Evolutionary conservation across 2,329 filamentous ascomycete genomes (phyloP).

Genomic region (Claviceps sp.): DNA sequence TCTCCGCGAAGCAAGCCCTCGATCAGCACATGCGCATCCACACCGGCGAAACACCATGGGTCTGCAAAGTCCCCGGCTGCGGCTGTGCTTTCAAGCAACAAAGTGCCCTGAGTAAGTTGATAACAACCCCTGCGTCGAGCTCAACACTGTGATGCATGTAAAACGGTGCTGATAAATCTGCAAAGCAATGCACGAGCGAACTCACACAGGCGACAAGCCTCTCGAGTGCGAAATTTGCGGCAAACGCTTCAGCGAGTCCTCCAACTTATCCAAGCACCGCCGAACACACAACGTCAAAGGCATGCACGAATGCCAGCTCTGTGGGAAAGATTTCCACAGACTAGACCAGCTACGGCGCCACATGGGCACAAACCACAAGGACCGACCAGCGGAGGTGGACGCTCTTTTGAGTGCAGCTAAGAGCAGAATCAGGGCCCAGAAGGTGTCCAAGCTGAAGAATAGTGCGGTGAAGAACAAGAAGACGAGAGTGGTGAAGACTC

Average conservation of each 20-base stretch:
- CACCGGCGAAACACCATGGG: conserved; percentile 50
- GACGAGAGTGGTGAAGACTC: neutral
- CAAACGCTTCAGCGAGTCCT: conserved; percentile 50
- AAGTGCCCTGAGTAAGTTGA: conserved; percentile 46
- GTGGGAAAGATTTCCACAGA: conserved; percentile 44
- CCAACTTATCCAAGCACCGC: conserved; percentile 52
- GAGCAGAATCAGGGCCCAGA: conserved; percentile 5
- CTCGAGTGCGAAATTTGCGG: conserved; percentile 44
- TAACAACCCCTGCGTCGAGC: neutral
- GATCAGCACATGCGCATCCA: conserved; percentile 56
- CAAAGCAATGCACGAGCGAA: conserved; percentile 52
- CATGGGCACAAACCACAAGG: conserved; percentile 21
- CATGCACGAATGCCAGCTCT: conserved; percentile 37
- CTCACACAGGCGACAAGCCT: conserved; percentile 53
- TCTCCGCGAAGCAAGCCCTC: conserved; percentile 55
- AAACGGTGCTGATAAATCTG: neutral
- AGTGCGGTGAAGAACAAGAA: conserved; percentile 2
- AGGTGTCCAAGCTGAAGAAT: conserved; percentile 6
- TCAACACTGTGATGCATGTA: neutral
- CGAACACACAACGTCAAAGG: conserved; percentile 45
- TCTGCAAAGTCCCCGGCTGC: conserved; percentile 37
- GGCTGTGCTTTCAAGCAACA: conserved; percentile 51
- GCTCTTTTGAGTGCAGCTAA: conserved; percentile 9
- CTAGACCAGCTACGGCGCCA: conserved; percentile 49
- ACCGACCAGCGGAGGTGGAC: conserved; percentile 11